A percentile compares a stretch with the other conserved stretches of the same genome.
Evolutionary conservation across 2,329 filamentous ascomycete genomes (phyloP).

Genomic region (Hypoxylon sp.): DNA sequence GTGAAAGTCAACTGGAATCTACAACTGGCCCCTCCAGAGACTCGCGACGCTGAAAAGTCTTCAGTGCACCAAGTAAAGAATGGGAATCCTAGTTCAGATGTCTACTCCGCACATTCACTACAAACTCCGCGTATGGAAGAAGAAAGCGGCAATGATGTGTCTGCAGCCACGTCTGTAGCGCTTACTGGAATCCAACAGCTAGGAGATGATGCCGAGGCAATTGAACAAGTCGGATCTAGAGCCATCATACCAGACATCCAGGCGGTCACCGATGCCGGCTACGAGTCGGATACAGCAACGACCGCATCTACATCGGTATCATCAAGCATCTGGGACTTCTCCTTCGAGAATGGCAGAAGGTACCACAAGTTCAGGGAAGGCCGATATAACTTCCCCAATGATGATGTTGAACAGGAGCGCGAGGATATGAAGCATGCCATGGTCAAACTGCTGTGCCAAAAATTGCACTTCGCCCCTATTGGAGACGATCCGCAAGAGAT

Average conservation of each 20-base stretch:
- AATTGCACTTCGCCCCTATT: slow-evolving; percentile 46
- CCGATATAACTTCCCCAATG: slow-evolving; percentile 59
- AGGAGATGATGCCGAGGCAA: slow-evolving; percentile 31
- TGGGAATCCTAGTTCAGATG: slow-evolving; percentile 27
- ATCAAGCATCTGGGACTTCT: slow-evolving; percentile 58
- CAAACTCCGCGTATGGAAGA: slow-evolving; percentile 27
- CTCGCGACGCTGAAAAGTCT: slow-evolving; percentile 19
- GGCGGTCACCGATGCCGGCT: slow-evolving; percentile 40
- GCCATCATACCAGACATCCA: slow-evolving; percentile 29
- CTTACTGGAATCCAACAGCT: slow-evolving; percentile 13
- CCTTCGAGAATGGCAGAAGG: slow-evolving; percentile 60
- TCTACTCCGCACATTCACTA: slow-evolving; percentile 24
- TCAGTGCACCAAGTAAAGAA: slow-evolving; percentile 16
- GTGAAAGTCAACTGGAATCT: slow-evolving; percentile 28
- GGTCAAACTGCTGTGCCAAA: slow-evolving; percentile 52
- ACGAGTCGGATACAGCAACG: slow-evolving; percentile 45
- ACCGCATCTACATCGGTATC: slow-evolving; percentile 52
- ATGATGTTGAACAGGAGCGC: slow-evolving; percentile 61
- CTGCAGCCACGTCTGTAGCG: slow-evolving; percentile 13
- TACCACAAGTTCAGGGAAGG: slow-evolving; percentile 61
- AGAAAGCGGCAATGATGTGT: slow-evolving; percentile 16
- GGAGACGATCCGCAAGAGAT: slow-evolving; percentile 42
- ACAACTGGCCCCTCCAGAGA: slow-evolving; percentile 24
- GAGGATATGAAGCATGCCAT: slow-evolving; percentile 54
- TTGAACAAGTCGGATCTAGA: slow-evolving; percentile 30